Evolutionary conservation across 2,329 filamentous ascomycete genomes (phyloP).

Genomic region (Xylariaceae sp.): DNA sequence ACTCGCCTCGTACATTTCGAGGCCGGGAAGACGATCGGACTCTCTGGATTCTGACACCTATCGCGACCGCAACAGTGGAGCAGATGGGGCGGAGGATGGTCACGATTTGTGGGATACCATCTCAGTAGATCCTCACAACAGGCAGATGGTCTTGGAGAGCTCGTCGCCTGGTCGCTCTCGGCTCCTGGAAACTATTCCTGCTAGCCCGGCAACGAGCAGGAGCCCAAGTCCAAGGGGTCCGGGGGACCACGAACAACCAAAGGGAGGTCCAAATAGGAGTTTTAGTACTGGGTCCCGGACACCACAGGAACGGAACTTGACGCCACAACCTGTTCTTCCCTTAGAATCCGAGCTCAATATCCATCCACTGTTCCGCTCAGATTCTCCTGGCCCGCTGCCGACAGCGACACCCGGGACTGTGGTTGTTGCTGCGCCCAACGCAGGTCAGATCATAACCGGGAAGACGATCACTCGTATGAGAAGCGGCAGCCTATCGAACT

Average conservation of each 20-base stretch:
- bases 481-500: constrained; percentile 48
- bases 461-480: constrained; percentile 49
- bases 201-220: constrained; percentile 58
- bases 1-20: constrained; percentile 42
- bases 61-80: constrained; percentile 31
- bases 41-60: constrained; percentile 44
- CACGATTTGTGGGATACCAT: constrained; percentile 76
- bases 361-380: constrained; percentile 71
- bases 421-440: constrained; percentile 64
- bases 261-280: constrained; percentile 44
- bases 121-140: constrained; percentile 56
- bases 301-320: constrained; percentile 33
- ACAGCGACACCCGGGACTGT: constrained; percentile 63
- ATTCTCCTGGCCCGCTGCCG: constrained; percentile 63
- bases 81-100: constrained; percentile 50
- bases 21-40: constrained; percentile 34
- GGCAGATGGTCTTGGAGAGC: constrained; percentile 50
- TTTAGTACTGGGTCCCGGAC: constrained; percentile 41
- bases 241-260: constrained; percentile 50
- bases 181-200: constrained; percentile 66
- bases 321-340: constrained; percentile 24
- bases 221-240: constrained; percentile 58
- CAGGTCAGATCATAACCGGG: constrained; percentile 57
- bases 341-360: constrained; percentile 60
- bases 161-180: constrained; percentile 41